A percentile compares a stretch with the other conserved stretches of the same genome.
phyloP scores from a whole-genome alignment of 306 rosid genomes.

The Quercus gilva region DNA sequence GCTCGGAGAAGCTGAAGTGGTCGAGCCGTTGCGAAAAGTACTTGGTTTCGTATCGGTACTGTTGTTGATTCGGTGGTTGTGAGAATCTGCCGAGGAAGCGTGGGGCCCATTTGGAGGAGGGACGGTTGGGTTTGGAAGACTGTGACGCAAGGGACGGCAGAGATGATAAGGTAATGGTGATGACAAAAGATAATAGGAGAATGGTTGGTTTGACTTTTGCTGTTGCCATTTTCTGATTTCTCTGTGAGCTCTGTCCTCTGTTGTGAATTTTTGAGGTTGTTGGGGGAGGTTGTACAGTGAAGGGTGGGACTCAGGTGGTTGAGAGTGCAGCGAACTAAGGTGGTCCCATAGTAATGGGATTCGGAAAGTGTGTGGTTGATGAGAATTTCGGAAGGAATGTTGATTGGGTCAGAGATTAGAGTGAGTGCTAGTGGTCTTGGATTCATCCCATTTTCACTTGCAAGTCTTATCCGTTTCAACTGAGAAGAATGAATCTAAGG shows the following conservation, averaged over 20 bases:
- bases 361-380: not conserved
- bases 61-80: not conserved
- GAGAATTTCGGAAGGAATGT: not conserved
- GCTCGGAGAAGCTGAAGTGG: conserved; percentile 71
- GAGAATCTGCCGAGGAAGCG: conserved; percentile 49
- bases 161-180: conserved; percentile 10
- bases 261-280: not conserved
- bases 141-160: conserved; percentile 26
- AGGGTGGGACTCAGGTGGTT: not conserved
- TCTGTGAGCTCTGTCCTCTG: not conserved
- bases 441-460: no score
- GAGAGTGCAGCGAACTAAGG: not conserved
- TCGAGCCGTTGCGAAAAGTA: conserved; percentile 71
- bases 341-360: not conserved
- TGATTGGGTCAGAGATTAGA: not conserved
- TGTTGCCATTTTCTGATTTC: conserved; percentile 23
- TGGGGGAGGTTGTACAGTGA: not conserved
- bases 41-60: conserved; percentile 52
- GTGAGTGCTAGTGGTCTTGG: no score
- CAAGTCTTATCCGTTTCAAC: no score
- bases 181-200: not conserved
- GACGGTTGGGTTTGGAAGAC: not conserved
- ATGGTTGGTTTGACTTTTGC: conserved; percentile 2
- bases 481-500: no score
- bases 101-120: conserved; percentile 29